These are phyloP conservation scores for Silene uniflora DNA, from an alignment of 148 eudicot genomes.

Conservation along the genomic window DNA sequence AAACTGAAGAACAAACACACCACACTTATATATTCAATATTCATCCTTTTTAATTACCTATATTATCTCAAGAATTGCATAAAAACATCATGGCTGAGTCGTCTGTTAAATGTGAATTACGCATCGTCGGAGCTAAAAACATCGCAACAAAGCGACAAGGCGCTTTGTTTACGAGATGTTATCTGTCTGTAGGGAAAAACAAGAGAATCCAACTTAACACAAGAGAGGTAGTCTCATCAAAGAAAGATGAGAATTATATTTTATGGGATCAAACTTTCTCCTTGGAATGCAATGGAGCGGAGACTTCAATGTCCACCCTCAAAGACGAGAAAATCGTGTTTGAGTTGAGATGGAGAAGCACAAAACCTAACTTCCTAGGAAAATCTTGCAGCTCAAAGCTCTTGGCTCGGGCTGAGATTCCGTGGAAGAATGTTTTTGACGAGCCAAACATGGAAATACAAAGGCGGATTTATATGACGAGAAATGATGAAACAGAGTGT, in stretches of 20 bases:
- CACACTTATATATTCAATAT: not conserved
- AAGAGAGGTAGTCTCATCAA: slow-evolving; percentile 32
- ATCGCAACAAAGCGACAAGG: slow-evolving; percentile 23
- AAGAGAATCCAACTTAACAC: slow-evolving; percentile 43
- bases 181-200: slow-evolving; percentile 43
- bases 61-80: not conserved
- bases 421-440: slow-evolving; percentile 44
- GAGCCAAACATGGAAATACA: slow-evolving; percentile 37
- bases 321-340: slow-evolving; percentile 30
- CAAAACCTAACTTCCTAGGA: not conserved
- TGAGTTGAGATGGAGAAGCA: slow-evolving; percentile 40
- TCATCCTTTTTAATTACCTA: not conserved
- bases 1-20: slow-evolving; percentile 5
- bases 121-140: slow-evolving; percentile 48
- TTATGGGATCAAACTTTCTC: slow-evolving; percentile 46
- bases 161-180: slow-evolving; percentile 45
- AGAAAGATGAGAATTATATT: slow-evolving; percentile 22
- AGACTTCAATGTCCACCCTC: slow-evolving; percentile 32
- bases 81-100: slow-evolving; percentile 20
- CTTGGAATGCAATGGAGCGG: slow-evolving; percentile 41
- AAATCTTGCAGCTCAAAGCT: slow-evolving; percentile 25
- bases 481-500: not conserved
- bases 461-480: slow-evolving; percentile 39
- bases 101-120: slow-evolving; percentile 35
- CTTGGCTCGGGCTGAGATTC: slow-evolving; percentile 43